A percentile compares a stretch with the other conserved stretches of the same genome.
Evolutionary conservation across 257 asterid genomes (phyloP).

Genomic region (Marsdenia floribunda): DNA sequence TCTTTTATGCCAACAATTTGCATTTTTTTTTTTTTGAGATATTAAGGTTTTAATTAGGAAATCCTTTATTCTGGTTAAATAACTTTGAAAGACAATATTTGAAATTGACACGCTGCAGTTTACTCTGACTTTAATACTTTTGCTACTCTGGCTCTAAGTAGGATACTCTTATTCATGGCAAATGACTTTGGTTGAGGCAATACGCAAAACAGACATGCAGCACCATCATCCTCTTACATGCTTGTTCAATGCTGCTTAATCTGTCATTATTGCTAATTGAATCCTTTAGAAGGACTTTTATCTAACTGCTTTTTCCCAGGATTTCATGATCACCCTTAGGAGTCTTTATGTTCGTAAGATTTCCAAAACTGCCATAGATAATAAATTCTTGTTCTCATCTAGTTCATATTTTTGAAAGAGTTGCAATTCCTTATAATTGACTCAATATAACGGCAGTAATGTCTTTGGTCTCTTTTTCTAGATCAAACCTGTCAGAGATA

Average conservation of each 20-base stretch:
- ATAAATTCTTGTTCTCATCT: not conserved
- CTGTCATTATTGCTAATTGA: not conserved
- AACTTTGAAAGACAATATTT: too few species aligned
- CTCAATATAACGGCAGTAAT: conserved; percentile 11
- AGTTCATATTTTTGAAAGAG: not conserved
- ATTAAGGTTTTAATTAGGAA: not conserved
- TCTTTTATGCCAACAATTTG: too few species aligned
- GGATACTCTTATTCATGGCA: not conserved
- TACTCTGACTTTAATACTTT: too few species aligned
- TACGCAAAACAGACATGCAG: not conserved
- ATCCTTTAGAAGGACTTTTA: not conserved
- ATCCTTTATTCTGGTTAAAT: not conserved
- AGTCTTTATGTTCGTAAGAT: not conserved
- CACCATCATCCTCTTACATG: not conserved
- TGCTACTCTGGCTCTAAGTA: too few species aligned
- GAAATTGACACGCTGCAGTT: too few species aligned
- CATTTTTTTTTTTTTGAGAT: too few species aligned
- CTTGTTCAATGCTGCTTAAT: not conserved
- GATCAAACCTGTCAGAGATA: conserved; percentile 95
- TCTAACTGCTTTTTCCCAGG: not conserved
- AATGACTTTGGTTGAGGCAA: not conserved
- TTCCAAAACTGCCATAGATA: not conserved
- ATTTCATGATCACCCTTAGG: not conserved
- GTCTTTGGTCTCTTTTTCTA: conserved; percentile 20
- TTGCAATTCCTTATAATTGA: conserved; percentile 7